Evolutionary conservation across 257 asterid genomes (phyloP).

Genomic region (Solanum sejunctum): DNA sequence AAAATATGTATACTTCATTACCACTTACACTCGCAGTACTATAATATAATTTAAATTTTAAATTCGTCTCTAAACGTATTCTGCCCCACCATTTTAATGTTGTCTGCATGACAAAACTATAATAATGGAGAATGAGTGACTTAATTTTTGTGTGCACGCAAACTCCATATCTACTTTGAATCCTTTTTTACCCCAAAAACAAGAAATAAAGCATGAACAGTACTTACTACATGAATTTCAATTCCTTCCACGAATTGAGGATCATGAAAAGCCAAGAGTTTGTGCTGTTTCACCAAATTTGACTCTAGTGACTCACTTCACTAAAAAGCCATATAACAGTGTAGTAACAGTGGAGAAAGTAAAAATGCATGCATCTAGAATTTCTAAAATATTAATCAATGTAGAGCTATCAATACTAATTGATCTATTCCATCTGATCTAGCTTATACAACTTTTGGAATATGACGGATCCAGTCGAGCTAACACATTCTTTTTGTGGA

Average conservation of each 20-base stretch:
- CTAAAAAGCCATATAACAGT: not conserved
- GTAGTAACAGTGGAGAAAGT: not conserved
- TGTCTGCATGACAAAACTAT: too few relatives aligned
- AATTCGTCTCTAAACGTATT: too few relatives aligned
- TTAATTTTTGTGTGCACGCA: not conserved
- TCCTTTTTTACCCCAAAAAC: not conserved
- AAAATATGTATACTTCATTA: too few relatives aligned
- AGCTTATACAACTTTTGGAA: too few relatives aligned
- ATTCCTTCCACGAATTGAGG: not conserved
- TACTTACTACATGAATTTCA: not conserved
- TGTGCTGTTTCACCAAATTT: not conserved
- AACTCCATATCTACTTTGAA: not conserved
- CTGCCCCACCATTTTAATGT: not conserved
- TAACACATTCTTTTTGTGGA: too few relatives aligned
- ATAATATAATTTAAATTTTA: not conserved
- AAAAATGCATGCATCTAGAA: not conserved
- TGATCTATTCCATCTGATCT: too few relatives aligned
- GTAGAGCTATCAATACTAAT: too few relatives aligned
- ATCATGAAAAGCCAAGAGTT: not conserved
- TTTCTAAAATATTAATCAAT: not conserved
- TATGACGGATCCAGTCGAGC: too few relatives aligned
- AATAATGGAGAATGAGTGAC: not conserved
- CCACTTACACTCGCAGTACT: not conserved
- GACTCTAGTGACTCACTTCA: not conserved
- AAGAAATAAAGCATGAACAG: not conserved